Evolutionary conservation across 169 alveolate genomes (phyloP).

Genomic region (Plasmodium knowlesi): DNA sequence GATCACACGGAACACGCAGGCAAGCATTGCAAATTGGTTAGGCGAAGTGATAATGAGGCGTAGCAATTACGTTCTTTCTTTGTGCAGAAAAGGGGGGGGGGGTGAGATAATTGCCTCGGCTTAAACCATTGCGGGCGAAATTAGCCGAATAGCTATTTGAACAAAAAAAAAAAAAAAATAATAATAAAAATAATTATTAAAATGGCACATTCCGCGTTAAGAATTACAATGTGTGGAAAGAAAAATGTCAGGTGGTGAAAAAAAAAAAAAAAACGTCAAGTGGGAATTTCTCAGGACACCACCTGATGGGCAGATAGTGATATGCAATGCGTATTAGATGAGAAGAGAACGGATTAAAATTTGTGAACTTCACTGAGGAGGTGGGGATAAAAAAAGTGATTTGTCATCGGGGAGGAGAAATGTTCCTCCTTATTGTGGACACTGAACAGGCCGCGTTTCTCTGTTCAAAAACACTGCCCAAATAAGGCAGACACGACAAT

Average conservation of each 20-base stretch:
- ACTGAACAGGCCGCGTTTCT: not conserved
- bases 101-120: not conserved
- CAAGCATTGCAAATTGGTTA: constrained; percentile 23
- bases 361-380: not conserved
- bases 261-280: not conserved
- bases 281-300: not conserved
- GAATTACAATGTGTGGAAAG: not conserved
- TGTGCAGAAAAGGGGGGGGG: not conserved
- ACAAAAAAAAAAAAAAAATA: not conserved
- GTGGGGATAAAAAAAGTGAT: no score
- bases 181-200: no score
- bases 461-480: not conserved
- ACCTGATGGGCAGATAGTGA: not conserved
- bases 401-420: not conserved
- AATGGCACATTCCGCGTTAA: not conserved
- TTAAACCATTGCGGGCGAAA: not conserved
- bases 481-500: not conserved
- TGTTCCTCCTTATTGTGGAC: not conserved
- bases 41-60: not conserved
- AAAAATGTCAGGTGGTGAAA: not conserved
- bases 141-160: not conserved
- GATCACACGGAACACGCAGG: not conserved
- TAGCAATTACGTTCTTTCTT: not conserved
- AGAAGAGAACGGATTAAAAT: not conserved
- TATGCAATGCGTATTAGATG: not conserved